Conservation (phyloP, 352 stramenopile species). For the Phytophthora megakarya region DNA sequence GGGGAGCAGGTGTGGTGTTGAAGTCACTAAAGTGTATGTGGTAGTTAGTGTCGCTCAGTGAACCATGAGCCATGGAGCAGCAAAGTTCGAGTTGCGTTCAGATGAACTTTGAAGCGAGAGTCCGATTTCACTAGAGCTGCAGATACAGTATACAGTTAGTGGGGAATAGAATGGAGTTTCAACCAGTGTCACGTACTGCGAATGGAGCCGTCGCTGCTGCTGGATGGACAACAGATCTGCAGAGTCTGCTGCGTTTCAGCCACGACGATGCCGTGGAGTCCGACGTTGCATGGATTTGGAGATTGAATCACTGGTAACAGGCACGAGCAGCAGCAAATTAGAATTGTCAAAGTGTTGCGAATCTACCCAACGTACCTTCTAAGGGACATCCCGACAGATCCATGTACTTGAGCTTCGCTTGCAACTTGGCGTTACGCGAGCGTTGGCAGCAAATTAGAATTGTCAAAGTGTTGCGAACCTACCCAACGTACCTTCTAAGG, state of each 20-base stretch:
- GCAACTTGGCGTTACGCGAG: slow-evolving; percentile 34
- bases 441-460: too few relatives aligned
- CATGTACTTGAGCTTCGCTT: slow-evolving; percentile 60
- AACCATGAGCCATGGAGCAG: slow-evolving; percentile 61
- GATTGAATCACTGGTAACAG: slow-evolving; percentile 52
- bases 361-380: slow-evolving; percentile 44
- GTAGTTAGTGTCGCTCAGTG: slow-evolving; percentile 27
- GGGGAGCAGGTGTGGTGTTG: not conserved
- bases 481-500: slow-evolving; percentile 60
- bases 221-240: slow-evolving; percentile 54
- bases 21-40: not conserved
- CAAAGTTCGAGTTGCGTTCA: slow-evolving; percentile 44
- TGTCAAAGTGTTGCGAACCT: too few relatives aligned
- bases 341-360: not conserved
- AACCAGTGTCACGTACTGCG: slow-evolving; percentile 49
- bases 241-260: slow-evolving; percentile 64
- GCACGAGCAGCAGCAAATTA: not conserved
- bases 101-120: slow-evolving; percentile 43
- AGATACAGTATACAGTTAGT: slow-evolving; percentile 3
- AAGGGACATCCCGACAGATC: slow-evolving; percentile 75
- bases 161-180: not conserved
- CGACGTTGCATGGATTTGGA: slow-evolving; percentile 61
- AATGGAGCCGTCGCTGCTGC: slow-evolving; percentile 34
- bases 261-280: slow-evolving; percentile 59
- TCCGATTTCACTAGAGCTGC: slow-evolving; percentile 57